Percentiles rank a stretch among this genome's conserved stretches.
Conservation (phyloP, 805 yeast genomes). For the Saturnispora ahearnii region DNA sequence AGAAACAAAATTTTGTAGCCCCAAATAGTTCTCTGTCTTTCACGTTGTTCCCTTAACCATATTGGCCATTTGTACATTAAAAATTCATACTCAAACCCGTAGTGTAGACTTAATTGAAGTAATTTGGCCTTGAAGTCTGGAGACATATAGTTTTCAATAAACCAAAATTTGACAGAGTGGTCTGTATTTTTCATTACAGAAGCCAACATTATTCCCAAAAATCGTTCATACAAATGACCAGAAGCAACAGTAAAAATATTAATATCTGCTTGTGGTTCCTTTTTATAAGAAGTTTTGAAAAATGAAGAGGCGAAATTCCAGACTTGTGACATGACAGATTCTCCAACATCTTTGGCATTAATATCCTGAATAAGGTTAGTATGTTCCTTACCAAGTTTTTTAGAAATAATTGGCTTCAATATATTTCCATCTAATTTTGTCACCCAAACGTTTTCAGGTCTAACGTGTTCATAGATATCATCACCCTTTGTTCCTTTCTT, state of each 20-base stretch:
- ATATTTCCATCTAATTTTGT: conserved; percentile 37
- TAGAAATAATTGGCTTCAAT: conserved; percentile 36
- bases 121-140: conserved; percentile 53
- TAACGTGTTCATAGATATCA: conserved; percentile 32
- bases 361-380: conserved; percentile 7
- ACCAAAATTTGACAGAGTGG: conserved; percentile 72
- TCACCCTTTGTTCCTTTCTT: conserved; percentile 34
- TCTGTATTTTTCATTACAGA: conserved; percentile 62
- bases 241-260: conserved; percentile 79
- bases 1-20: conserved; percentile 80
- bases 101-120: conserved; percentile 48
- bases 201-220: conserved; percentile 68
- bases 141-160: conserved; percentile 73
- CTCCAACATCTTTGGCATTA: conserved; percentile 5
- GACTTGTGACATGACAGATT: background rate
- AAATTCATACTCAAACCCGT: conserved; percentile 63
- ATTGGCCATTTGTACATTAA: conserved; percentile 89
- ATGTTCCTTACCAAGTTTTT: conserved; percentile 13
- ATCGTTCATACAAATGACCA: conserved; percentile 70
- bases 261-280: conserved; percentile 43
- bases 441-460: conserved; percentile 17
- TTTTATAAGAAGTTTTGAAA: background rate
- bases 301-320: background rate
- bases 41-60: conserved; percentile 76
- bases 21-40: conserved; percentile 74